Evolutionary conservation across 257 asterid genomes (phyloP).

Genomic region (Capsicum chinense): DNA sequence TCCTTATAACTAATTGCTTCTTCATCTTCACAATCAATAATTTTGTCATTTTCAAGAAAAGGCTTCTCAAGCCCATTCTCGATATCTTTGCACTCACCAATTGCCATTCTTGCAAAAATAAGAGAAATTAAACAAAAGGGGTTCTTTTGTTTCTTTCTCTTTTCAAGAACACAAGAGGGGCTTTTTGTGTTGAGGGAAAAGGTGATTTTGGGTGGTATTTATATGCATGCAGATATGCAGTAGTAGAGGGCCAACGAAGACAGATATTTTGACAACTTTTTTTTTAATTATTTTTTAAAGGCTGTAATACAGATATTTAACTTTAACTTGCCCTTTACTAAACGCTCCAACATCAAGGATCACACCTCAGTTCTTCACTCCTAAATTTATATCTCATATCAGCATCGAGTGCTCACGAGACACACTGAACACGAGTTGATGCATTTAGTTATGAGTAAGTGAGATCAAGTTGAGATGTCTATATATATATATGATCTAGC

Average conservation of each 20-base stretch:
- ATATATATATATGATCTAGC: too few relatives aligned
- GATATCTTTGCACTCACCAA: conserved; percentile 47
- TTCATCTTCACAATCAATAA: conserved; percentile 41
- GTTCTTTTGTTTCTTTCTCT: background rate
- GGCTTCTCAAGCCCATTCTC: conserved; percentile 43
- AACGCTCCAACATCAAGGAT: too few relatives aligned
- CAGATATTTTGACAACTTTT: conserved; percentile 11
- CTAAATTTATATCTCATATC: too few relatives aligned
- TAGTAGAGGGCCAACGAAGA: background rate
- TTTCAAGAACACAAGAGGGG: background rate
- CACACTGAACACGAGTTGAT: too few relatives aligned
- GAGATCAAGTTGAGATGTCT: too few relatives aligned
- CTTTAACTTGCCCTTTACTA: too few relatives aligned
- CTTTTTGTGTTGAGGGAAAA: background rate
- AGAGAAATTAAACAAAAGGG: background rate
- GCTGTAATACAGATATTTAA: too few relatives aligned
- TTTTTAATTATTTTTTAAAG: too few relatives aligned
- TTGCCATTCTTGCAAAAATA: conserved; percentile 41
- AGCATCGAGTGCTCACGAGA: too few relatives aligned
- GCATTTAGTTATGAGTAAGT: too few relatives aligned
- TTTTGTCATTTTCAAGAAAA: conserved; percentile 37
- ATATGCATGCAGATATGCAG: conserved; percentile 35
- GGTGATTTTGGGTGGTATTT: conserved; percentile 10
- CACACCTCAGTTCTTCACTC: too few relatives aligned
- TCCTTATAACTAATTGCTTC: background rate